Conservation (phyloP, 2,329 filamentous ascomycete species). For the Penicillium brevicompactum region DNA sequence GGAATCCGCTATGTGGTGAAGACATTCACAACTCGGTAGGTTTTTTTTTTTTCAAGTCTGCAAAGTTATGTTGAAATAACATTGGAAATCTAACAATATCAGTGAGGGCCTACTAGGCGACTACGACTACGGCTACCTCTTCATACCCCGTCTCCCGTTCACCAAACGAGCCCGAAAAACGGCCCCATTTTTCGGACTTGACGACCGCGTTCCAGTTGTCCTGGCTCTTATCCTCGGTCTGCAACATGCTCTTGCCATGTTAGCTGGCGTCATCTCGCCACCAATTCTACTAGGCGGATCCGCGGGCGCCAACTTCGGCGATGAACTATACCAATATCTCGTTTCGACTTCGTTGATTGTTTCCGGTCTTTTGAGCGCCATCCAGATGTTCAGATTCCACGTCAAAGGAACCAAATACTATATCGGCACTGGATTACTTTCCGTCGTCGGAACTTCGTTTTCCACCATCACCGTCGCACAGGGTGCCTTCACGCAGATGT, state of each 20-base stretch:
- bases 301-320: slow-evolving; percentile 59
- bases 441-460: slow-evolving; percentile 68
- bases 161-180: slow-evolving; percentile 63
- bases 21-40: slow-evolving; percentile 46
- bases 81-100: neutral
- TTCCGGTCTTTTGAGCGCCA: slow-evolving; percentile 64
- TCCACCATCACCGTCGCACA: slow-evolving; percentile 66
- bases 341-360: slow-evolving; percentile 71
- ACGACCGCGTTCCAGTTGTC: slow-evolving; percentile 68
- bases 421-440: slow-evolving; percentile 66
- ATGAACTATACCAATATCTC: slow-evolving; percentile 62
- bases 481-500: slow-evolving; percentile 65
- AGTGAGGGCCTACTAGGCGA: slow-evolving; percentile 76
- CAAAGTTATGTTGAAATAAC: neutral
- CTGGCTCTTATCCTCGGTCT: slow-evolving; percentile 68
- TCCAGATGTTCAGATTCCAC: slow-evolving; percentile 69
- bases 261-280: slow-evolving; percentile 63
- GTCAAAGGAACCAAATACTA: slow-evolving; percentile 65
- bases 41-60: neutral
- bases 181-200: slow-evolving; percentile 71
- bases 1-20: slow-evolving; percentile 35
- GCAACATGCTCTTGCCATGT: slow-evolving; percentile 70
- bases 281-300: slow-evolving; percentile 63
- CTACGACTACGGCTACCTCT: slow-evolving; percentile 90
- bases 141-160: slow-evolving; percentile 80